Percentiles rank a stretch among this genome's conserved stretches.
phyloP scores from a whole-genome alignment of 75 land plant species.

The Pinus taeda region DNA sequence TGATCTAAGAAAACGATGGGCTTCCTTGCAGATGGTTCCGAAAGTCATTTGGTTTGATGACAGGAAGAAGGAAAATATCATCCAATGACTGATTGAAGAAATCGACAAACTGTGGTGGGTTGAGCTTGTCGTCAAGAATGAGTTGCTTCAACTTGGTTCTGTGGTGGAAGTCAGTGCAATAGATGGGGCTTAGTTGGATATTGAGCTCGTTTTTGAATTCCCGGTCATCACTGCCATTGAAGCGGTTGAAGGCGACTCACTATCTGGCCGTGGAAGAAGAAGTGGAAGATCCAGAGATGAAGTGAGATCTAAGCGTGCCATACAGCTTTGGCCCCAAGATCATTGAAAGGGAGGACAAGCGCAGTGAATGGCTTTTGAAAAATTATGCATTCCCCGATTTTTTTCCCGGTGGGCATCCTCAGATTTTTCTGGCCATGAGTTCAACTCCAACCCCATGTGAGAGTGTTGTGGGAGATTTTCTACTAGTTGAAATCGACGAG shows the following conservation, averaged over 20 bases:
- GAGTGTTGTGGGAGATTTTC: too few species aligned
- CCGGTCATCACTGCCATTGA: too few species aligned
- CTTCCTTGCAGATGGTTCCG: slow-evolving; percentile 73
- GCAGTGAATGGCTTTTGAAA: slow-evolving; percentile 35
- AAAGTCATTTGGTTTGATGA: slow-evolving; percentile 55
- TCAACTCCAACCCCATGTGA: too few species aligned
- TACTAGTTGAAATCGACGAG: too few species aligned
- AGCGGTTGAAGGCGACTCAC: too few species aligned
- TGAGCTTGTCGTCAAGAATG: slow-evolving; percentile 15
- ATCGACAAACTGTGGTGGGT: slow-evolving; percentile 38
- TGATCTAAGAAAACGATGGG: slow-evolving; percentile 79
- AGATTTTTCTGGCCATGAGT: too few species aligned
- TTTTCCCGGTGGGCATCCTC: too few species aligned
- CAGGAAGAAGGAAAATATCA: slow-evolving; percentile 48
- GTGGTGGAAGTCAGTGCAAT: slow-evolving; percentile 43
- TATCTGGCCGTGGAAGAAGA: background rate
- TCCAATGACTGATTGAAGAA: slow-evolving; percentile 87
- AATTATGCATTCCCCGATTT: slow-evolving; percentile 10
- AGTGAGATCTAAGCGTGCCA: slow-evolving; percentile 17
- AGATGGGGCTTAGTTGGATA: slow-evolving; percentile 39
- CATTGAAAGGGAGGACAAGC: slow-evolving; percentile 63
- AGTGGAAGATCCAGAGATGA: slow-evolving; percentile 19
- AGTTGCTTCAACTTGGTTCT: slow-evolving; percentile 40
- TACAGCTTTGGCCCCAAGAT: slow-evolving; percentile 66
- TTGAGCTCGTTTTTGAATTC: too few species aligned